Evolutionary conservation across 495 filamentous ascomycete genomes (phyloP), one percentile per base, ranked within the genome.

Genomic region (Penicillium steckii): DNA sequence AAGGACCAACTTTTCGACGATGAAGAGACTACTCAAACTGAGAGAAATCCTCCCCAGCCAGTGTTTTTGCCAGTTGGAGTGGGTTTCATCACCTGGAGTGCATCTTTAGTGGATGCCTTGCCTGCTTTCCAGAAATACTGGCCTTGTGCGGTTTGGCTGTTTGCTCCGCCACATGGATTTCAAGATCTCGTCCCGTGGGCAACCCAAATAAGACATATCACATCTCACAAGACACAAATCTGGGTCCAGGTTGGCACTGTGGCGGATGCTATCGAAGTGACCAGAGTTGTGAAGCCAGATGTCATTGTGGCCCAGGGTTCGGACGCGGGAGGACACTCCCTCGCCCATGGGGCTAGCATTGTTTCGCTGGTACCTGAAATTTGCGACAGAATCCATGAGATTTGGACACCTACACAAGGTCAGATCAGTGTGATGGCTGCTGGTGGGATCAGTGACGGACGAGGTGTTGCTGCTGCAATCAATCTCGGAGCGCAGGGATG

Each of bases 301-400:
- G 84, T 84, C 5, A 55, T 92, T 2, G 85, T 90, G 4, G 72
- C 86, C 9, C 87, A 92, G 60, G 88, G 88, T 1, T 57, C 67
- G 8, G 88, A 92, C 62, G 85, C 88, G 0, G 88, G 89, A 5
- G 89, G 89, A 0, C 89, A 92, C 65, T 85, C 87, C 13, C 73
- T 81, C 22, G 74, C 58, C 1, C 50, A 59, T 0, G 79, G 78
- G 1, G 84, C 85, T 0, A 78, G 84, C 3, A 56, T 89, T 13
- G 50, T 85, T 13, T 62, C 71, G 8, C 59, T 86, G 8, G 44
- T 87, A 2, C 81, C 81, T 0, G 85, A 86, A 62, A 66, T 81
- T 10, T 50, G 50, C 12, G 82, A 86, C 65, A 64, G 76, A 35
- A 48, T 91, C n/a, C 29, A 13, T 3, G 29, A 32, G n/a, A 0